Conservation (phyloP, 148 eudicot species). For the Amaranthus palmeri region DNA sequence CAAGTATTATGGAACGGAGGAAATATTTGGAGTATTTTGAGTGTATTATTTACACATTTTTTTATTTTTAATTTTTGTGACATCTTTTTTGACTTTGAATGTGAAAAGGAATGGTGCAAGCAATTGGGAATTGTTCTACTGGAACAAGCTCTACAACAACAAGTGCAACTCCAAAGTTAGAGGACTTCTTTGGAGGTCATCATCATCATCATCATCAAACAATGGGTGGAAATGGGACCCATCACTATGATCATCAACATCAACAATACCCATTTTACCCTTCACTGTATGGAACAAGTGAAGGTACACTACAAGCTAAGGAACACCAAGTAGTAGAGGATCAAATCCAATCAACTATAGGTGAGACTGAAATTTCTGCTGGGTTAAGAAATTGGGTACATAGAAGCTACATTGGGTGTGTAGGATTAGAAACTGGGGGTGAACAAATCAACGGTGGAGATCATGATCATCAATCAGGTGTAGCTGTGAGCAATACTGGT, state of each 20-base stretch:
- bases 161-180: constrained; percentile 58
- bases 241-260: constrained; percentile 7
- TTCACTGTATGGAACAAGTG: constrained; percentile 14
- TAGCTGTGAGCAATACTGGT: constrained; percentile 11
- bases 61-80: neutral
- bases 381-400: constrained; percentile 54
- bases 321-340: constrained; percentile 20
- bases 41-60: no score
- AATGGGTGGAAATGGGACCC: no score
- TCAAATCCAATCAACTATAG: constrained; percentile 19
- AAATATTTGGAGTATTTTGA: no score
- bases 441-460: constrained; percentile 25
- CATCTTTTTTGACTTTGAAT: constrained; percentile 8
- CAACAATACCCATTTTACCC: constrained; percentile 43
- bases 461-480: constrained; percentile 2
- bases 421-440: constrained; percentile 8
- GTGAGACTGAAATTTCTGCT: constrained; percentile 35
- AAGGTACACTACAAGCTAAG: constrained; percentile 22
- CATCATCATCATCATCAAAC: no score
- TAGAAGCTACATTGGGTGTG: constrained; percentile 29
- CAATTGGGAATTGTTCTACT: constrained; percentile 23
- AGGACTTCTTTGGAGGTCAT: constrained; percentile 66
- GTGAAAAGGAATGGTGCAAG: constrained; percentile 47
- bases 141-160: constrained; percentile 4
- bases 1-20: no score